Evolutionary conservation across 2,329 filamentous ascomycete species (phyloP).

Genomic region (Metarhizium guizhouense): DNA sequence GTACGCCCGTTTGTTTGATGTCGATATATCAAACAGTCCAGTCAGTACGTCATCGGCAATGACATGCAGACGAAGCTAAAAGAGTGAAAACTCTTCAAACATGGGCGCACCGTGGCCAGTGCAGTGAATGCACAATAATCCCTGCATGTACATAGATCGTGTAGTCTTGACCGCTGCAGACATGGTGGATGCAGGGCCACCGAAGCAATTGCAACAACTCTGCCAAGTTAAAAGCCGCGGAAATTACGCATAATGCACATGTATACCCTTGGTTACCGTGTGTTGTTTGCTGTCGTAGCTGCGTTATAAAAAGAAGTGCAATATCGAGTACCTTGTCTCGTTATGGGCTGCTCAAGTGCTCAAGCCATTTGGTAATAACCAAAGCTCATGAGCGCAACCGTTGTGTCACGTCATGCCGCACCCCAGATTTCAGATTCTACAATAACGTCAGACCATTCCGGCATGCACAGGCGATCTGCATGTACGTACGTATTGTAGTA

Average conservation of each 20-base stretch:
- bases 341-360: too few species aligned
- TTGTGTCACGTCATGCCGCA: not conserved
- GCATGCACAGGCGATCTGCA: not conserved
- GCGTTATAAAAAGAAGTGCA: too few species aligned
- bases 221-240: not conserved
- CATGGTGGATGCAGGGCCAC: not conserved
- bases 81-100: not conserved
- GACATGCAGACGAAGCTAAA: not conserved
- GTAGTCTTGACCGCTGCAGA: not conserved
- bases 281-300: too few species aligned
- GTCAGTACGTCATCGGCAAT: not conserved
- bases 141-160: not conserved
- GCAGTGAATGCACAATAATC: not conserved
- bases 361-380: too few species aligned
- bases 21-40: not conserved
- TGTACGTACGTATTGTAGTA: not conserved
- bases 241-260: not conserved
- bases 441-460: not conserved
- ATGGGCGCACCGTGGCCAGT: not conserved
- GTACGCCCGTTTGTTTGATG: not conserved
- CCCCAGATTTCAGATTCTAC: not conserved
- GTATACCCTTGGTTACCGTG: too few species aligned
- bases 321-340: too few species aligned
- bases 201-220: not conserved
- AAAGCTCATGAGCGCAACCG: too few species aligned